Evolutionary conservation across 164 flowering plant genomes (phyloP), one percentile per base, ranked within the genome.

Genomic region (Dillenia suffruticosa): DNA sequence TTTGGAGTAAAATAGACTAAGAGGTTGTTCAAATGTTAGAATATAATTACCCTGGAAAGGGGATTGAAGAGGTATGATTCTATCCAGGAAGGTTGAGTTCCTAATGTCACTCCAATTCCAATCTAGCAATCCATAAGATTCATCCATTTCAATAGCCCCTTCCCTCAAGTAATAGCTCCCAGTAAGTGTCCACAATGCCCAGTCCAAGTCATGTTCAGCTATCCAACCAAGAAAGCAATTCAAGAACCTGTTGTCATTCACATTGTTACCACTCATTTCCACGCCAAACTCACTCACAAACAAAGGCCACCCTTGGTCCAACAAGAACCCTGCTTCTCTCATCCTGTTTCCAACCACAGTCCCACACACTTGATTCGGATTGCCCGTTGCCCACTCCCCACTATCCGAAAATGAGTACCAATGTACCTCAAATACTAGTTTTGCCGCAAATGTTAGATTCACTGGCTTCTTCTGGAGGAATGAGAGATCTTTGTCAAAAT

Each of bases 151-250:
- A 51, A 79, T 15, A 0, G 73, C 77, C 44, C 96, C 96, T 77
- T 88, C 67, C 61, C 92, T 85, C 53, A 81, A 47, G 56, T 86
- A 84, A 59, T 87, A 87, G 61, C 92, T 93, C 53, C 98, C 98
- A 15, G 50, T 79, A 9, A 90, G 67, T 3, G 89, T 68, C 95
- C 98, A 90, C 19, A 80, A 11, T 0, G 97, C 94, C 85, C 87
- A 93, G 60, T 93, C 98, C 57, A 82, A 44, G 68, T 93, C 98
- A 56, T 73, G 63, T 14, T 87, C 91, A 51, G 94, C 95, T 16
- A 85, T 88, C 69, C 75, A 63, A 15, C 85, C 87, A 59, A 81
- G 26, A 60, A 93, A 84, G 79, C 97, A 90, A 46, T 74, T 75
- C 55, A 93, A 67, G 72, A 67, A 93, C 77, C 96, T 72, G 51